These are phyloP conservation scores for Ophiostoma novo-ulmi DNA, from an alignment of 2,329 filamentous ascomycete genomes.

Conservation along the genomic window DNA sequence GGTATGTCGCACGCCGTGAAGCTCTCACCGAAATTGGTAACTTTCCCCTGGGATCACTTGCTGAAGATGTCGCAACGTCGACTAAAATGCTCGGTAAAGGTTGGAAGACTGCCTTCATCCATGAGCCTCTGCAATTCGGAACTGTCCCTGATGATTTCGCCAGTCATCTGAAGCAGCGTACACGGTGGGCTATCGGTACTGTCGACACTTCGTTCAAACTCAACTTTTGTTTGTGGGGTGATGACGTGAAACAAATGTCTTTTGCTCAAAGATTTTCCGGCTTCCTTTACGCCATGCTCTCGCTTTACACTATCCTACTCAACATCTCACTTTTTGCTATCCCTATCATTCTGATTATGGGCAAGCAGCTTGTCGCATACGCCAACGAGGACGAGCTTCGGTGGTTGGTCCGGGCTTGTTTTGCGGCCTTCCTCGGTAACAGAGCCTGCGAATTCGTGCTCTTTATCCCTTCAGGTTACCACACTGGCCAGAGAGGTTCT, in stretches of 20 bases:
- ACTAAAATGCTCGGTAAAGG: slow-evolving; percentile 54
- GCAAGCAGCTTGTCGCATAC: slow-evolving; percentile 53
- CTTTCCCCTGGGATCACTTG: slow-evolving; percentile 55
- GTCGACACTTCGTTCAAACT: slow-evolving; percentile 57
- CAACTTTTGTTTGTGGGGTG: slow-evolving; percentile 54
- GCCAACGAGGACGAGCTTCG: slow-evolving; percentile 48
- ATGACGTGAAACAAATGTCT: slow-evolving; percentile 48
- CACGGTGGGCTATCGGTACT: slow-evolving; percentile 52
- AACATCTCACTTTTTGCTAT: slow-evolving; percentile 52
- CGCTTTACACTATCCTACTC: slow-evolving; percentile 41
- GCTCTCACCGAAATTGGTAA: slow-evolving; percentile 58
- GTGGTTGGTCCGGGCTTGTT: slow-evolving; percentile 54
- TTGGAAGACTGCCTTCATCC: slow-evolving; percentile 58
- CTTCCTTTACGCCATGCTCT: slow-evolving; percentile 51
- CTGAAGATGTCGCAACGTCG: slow-evolving; percentile 58
- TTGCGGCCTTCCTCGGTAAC: slow-evolving; percentile 46
- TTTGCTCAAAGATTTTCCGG: slow-evolving; percentile 54
- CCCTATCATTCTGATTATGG: slow-evolving; percentile 53
- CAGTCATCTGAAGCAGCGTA: slow-evolving; percentile 53
- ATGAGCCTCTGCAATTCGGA: slow-evolving; percentile 57
- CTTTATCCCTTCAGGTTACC: slow-evolving; percentile 54
- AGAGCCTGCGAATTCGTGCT: slow-evolving; percentile 52
- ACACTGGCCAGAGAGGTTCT: slow-evolving; percentile 52
- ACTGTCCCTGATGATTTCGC: slow-evolving; percentile 54
- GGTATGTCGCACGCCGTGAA: slow-evolving; percentile 53